Percentiles rank a stretch among this genome's conserved stretches.
These are phyloP conservation scores for Amanita rubescens DNA, from an alignment of 768 basidiomycete genomes.

Conservation along the genomic window DNA sequence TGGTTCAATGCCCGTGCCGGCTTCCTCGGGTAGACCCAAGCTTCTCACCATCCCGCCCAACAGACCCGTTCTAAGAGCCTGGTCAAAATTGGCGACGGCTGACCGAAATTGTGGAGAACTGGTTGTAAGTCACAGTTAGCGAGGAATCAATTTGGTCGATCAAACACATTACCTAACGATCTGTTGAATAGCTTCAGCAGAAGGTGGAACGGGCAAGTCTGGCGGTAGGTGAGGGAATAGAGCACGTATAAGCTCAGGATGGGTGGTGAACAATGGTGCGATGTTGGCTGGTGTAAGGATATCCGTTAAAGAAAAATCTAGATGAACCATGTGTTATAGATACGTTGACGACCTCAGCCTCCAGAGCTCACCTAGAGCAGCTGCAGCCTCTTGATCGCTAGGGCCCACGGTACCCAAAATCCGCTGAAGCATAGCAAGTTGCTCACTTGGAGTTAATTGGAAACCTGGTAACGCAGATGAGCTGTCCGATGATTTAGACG, in stretches of 20 bases:
- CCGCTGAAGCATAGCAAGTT: conserved; percentile 54
- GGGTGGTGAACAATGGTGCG: conserved; percentile 58
- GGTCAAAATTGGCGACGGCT: conserved; percentile 75
- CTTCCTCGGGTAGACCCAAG: conserved; percentile 79
- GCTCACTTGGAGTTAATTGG: conserved; percentile 53
- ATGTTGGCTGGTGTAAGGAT: conserved; percentile 71
- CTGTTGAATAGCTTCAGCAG: conserved; percentile 59
- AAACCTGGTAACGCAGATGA: conserved; percentile 20
- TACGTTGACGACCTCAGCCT: neutral
- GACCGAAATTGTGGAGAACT: conserved; percentile 78
- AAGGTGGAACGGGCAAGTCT: conserved; percentile 63
- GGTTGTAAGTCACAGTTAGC: conserved; percentile 1
- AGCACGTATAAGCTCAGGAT: conserved; percentile 60
- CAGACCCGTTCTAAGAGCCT: conserved; percentile 76
- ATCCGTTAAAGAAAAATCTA: conserved; percentile 65
- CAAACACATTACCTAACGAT: conserved; percentile 47
- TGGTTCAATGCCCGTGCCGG: conserved; percentile 67
- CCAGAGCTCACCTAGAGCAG: conserved; percentile 14
- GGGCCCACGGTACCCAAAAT: conserved; percentile 44
- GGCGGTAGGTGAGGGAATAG: conserved; percentile 81
- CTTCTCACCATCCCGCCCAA: conserved; percentile 67
- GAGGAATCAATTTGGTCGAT: neutral
- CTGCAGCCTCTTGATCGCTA: conserved; percentile 23
- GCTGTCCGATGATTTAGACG: conserved; percentile 10
- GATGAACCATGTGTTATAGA: conserved; percentile 1